A percentile compares a stretch with the other conserved stretches of the same genome.
Evolutionary conservation across 768 basidiomycete species (phyloP).

Genomic region (Phlegmacium glaucopus): DNA sequence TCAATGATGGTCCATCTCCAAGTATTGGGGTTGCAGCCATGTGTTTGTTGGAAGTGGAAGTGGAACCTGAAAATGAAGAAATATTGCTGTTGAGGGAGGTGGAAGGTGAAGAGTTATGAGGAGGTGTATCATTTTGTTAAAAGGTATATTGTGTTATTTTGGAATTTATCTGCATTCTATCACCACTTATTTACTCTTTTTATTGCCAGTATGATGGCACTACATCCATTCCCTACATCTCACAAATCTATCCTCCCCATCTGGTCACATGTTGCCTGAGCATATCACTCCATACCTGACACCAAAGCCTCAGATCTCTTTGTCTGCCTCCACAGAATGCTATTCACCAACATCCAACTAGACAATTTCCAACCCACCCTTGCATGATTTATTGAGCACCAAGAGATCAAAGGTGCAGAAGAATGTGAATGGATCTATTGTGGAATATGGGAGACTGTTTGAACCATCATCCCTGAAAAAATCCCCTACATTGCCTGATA

Average conservation of each 20-base stretch:
- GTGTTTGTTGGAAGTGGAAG: conserved; percentile 69
- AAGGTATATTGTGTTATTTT: conserved; percentile 58
- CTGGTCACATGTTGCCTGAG: conserved; percentile 78
- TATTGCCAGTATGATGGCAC: conserved; percentile 91
- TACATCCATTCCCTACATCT: conserved; percentile 83
- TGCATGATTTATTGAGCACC: conserved; percentile 82
- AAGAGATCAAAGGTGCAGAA: conserved; percentile 76
- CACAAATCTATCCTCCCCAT: conserved; percentile 86
- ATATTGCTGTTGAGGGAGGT: conserved; percentile 84
- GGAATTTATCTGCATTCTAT: neutral
- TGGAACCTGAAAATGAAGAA: conserved; percentile 91
- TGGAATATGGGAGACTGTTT: conserved; percentile 80
- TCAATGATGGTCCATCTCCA: conserved; percentile 64
- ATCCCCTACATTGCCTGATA: conserved; percentile 28
- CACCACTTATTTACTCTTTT: neutral
- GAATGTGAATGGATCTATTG: conserved; percentile 88
- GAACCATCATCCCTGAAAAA: conserved; percentile 1
- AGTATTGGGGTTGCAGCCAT: conserved; percentile 88
- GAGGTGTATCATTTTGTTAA: conserved; percentile 93
- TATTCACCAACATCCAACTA: conserved; percentile 92
- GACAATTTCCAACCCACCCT: conserved; percentile 86
- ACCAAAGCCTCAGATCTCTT: conserved; percentile 76
- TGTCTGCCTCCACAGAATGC: conserved; percentile 91
- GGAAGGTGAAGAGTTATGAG: conserved; percentile 76
- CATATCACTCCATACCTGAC: conserved; percentile 73